phyloP scores from a whole-genome alignment of 257 asterid genomes.

The Orobanche coerulescens region DNA sequence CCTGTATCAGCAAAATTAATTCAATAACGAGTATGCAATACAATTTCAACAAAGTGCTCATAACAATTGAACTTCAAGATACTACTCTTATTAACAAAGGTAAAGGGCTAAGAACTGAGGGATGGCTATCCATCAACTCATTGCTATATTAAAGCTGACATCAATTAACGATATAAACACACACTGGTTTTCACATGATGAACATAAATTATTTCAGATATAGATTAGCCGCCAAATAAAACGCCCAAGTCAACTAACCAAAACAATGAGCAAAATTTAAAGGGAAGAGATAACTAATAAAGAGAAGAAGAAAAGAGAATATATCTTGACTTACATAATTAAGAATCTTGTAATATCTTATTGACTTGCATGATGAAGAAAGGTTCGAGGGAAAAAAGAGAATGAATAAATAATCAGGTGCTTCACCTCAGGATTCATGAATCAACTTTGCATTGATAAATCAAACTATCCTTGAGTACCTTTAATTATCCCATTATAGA shows the following conservation, averaged over 20 bases:
- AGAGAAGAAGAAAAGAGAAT: too few species aligned
- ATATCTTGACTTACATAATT: too few species aligned
- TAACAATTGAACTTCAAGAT: neutral
- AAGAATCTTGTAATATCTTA: too few species aligned
- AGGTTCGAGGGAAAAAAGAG: neutral
- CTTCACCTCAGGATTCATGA: neutral
- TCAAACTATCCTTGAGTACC: neutral
- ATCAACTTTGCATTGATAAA: neutral
- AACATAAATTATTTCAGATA: neutral
- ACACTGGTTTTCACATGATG: too few species aligned
- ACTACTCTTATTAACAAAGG: neutral
- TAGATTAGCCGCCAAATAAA: too few species aligned
- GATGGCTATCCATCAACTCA: neutral
- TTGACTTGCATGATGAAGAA: neutral
- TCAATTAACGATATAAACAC: neutral
- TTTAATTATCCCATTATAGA: too few species aligned
- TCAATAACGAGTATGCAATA: neutral
- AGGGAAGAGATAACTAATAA: too few species aligned
- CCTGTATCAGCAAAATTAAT: slow-evolving; percentile 35
- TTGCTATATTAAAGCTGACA: neutral
- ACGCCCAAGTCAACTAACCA: neutral
- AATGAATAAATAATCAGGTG: neutral
- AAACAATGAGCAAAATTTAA: too few species aligned
- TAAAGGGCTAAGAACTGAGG: neutral
- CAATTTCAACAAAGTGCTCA: neutral